phyloP scores from a whole-genome alignment of 208 protist species.

The Trypanosoma theileri region DNA sequence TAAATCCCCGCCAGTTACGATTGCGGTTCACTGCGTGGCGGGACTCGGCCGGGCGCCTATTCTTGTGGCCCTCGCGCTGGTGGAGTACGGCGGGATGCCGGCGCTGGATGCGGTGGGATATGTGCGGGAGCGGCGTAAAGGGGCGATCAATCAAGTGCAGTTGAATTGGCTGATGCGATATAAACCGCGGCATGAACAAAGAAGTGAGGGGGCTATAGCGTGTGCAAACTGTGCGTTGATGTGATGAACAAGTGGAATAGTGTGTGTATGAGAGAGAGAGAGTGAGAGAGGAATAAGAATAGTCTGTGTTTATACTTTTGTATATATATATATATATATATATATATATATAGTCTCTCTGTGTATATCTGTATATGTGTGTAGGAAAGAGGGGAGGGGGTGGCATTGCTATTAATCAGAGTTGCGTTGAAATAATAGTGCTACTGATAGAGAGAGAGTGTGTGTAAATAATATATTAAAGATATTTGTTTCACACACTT shows the following conservation, averaged over 20 bases:
- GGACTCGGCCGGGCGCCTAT: constrained; percentile 69
- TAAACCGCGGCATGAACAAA: constrained; percentile 24
- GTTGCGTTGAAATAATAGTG: too few relatives aligned
- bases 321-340: too few relatives aligned
- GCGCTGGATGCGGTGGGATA: constrained; percentile 60
- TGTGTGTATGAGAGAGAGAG: too few relatives aligned
- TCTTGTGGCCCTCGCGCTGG: constrained; percentile 59
- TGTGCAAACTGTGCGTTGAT: constrained; percentile 38
- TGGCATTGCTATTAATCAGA: too few relatives aligned
- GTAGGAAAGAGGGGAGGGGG: too few relatives aligned
- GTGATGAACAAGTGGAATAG: not conserved
- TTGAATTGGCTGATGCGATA: constrained; percentile 62
- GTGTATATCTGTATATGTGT: too few relatives aligned
- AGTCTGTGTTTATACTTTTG: too few relatives aligned
- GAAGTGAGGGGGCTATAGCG: constrained; percentile 18
- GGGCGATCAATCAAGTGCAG: constrained; percentile 70
- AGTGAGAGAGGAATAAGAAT: too few relatives aligned
- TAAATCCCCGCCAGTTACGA: constrained; percentile 24
- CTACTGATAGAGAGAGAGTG: too few relatives aligned
- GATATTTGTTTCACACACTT: too few relatives aligned
- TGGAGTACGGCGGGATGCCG: constrained; percentile 48
- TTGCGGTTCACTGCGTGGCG: constrained; percentile 76
- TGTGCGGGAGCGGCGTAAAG: constrained; percentile 53
- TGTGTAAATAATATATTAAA: too few relatives aligned
- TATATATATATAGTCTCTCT: too few relatives aligned